A percentile compares a stretch with the other conserved stretches of the same genome.
Conservation (phyloP, 495 filamentous ascomycete species). For the Podospora conica region DNA sequence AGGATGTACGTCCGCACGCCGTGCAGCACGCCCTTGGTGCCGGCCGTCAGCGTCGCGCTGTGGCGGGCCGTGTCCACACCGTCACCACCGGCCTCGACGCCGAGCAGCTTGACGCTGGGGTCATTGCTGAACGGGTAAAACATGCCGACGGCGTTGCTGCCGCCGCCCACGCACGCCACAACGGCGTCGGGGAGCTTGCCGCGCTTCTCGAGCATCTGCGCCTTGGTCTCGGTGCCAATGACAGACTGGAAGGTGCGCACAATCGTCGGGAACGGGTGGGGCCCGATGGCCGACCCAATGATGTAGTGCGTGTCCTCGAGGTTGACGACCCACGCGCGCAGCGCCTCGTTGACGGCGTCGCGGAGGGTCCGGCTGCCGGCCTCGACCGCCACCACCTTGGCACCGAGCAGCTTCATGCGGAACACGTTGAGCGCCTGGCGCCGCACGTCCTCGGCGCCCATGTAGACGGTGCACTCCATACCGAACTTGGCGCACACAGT, state of each 20-base stretch:
- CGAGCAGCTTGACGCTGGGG: conserved; percentile 74
- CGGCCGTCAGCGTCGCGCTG: conserved; percentile 79
- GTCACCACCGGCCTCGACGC: conserved; percentile 95
- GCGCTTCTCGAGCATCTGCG: conserved; percentile 71
- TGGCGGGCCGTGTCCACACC: conserved; percentile 85
- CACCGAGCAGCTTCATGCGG: conserved; percentile 92
- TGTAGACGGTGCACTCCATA: conserved; percentile 92
- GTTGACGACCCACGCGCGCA: conserved; percentile 81
- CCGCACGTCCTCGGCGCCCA: conserved; percentile 92
- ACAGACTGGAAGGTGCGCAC: conserved; percentile 93
- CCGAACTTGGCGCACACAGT: conserved; percentile 96
- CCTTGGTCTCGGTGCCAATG: conserved; percentile 87
- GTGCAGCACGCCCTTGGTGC: conserved; percentile 87
- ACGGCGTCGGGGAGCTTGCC: conserved; percentile 93
- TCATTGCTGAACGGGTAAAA: conserved; percentile 94
- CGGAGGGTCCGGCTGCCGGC: conserved; percentile 78
- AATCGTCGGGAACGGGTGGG: conserved; percentile 93
- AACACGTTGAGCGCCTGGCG: conserved; percentile 94
- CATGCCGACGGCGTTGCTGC: conserved; percentile 87
- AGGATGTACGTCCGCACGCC: conserved; percentile 94
- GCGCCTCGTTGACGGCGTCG: conserved; percentile 93
- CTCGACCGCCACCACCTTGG: conserved; percentile 79
- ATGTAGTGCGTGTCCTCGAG: conserved; percentile 93
- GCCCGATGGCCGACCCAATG: conserved; percentile 90
- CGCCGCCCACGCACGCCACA: conserved; percentile 92